These are phyloP conservation scores for Gentiana straminea DNA, from an alignment of 257 asterid species.

Conservation along the genomic window DNA sequence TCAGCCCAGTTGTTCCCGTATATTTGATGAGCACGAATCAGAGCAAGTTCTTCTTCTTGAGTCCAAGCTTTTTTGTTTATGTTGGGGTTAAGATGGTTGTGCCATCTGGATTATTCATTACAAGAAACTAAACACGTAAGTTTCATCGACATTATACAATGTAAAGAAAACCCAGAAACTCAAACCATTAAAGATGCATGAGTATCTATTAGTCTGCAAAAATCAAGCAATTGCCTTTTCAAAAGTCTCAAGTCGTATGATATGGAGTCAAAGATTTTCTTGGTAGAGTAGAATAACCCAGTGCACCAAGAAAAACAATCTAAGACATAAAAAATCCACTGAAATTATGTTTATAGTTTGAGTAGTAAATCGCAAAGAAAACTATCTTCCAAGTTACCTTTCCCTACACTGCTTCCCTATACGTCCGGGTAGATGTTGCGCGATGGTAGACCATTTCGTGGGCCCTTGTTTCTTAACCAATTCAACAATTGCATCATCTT, in stretches of 20 bases:
- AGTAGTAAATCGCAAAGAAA: no score
- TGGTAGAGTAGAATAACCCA: no score
- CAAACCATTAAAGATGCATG: no score
- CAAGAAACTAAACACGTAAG: conserved; percentile 1
- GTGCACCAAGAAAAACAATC: no score
- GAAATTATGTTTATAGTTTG: no score
- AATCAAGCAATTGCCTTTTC: no score
- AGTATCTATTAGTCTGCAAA: no score
- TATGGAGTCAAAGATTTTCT: no score
- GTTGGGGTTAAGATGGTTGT: conserved; percentile 90
- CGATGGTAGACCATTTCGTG: conserved; percentile 90
- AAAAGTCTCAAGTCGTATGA: no score
- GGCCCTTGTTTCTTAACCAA: conserved; percentile 74
- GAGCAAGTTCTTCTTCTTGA: conserved; percentile 82
- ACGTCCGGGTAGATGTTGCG: conserved; percentile 93
- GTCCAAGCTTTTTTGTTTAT: conserved; percentile 95
- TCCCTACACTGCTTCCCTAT: conserved; percentile 98
- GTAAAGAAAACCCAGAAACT: neutral
- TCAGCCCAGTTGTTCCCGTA: conserved; percentile 99
- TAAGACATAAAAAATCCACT: no score
- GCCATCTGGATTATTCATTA: conserved; percentile 47
- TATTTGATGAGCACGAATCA: conserved; percentile 73
- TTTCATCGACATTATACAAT: neutral
- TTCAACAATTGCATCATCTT: conserved; percentile 72
- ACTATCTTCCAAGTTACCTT: conserved; percentile 31